Evolutionary conservation across 1,139 yeast genomes (phyloP), one percentile per base, ranked within the genome.

Genomic region (Yamadazyma diddensiae): DNA sequence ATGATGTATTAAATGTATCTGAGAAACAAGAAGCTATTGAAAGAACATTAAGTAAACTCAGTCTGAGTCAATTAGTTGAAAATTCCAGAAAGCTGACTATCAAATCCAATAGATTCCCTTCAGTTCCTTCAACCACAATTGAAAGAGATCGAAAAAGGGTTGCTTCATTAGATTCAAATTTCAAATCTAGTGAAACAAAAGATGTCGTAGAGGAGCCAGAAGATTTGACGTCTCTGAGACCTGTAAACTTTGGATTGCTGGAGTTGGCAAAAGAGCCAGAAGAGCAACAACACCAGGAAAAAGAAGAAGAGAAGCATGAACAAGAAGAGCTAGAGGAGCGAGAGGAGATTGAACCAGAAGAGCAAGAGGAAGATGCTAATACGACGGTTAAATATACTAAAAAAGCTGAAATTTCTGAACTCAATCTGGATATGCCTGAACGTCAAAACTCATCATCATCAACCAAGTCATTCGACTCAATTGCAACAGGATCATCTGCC

Each of bases 401-500:
- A 13, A 17, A 6, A 6, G 27, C 28, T 17, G 11, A 10, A 5
- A 22, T 16, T 13, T 11, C n/a, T 3, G 22, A 15, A 21, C 8
- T n/a, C n/a, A n/a, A n/a, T n/a, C n/a, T n/a, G n/a, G n/a, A n/a
- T n/a, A n/a, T 23, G 6, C 12, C 15, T 12, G 30, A 29, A 26
- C 27, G 70, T 38, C 50, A 53, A 11, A 47, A 44, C n/a, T 60
- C 70, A 2, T 35, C 51, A 2, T 49, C 57, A 3, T 63, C 70
- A 3, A 43, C 53, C 14, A 45, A 42, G 2, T 60, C 71, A 2
- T 53, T 47, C 40, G 54, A 59, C 36, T 65, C 72, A 2, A 58
- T 67, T 38, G 66, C 64, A 42, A 62, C 70, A 41, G 68, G 59
- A 21, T 54, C 58, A 3, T 57, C 63, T 1, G 55, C 56, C 20